These are phyloP conservation scores for Phytophthora colocasiae DNA, from an alignment of 352 stramenopile genomes.

Conservation along the genomic window DNA sequence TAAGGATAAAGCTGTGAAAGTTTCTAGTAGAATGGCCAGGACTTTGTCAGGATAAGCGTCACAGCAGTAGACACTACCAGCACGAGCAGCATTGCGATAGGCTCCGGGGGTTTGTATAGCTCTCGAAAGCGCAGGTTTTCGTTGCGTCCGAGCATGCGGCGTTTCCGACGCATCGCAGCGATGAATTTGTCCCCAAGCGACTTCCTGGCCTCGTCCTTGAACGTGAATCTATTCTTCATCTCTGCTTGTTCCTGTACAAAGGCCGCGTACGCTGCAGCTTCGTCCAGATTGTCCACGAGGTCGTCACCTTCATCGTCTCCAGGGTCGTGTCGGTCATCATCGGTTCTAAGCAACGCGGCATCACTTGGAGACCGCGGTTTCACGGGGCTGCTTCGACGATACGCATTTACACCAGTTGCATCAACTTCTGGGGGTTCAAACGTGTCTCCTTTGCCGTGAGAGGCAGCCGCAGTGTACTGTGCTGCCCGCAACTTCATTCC, in stretches of 20 bases:
- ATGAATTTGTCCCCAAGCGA: constrained; percentile 48
- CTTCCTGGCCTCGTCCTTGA: constrained; percentile 50
- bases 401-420: constrained; percentile 18
- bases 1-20: neutral
- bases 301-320: constrained; percentile 41
- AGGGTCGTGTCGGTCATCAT: constrained; percentile 17
- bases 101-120: constrained; percentile 74
- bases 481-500: constrained; percentile 16
- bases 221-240: constrained; percentile 55
- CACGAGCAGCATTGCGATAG: constrained; percentile 64
- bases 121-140: constrained; percentile 83
- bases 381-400: constrained; percentile 30
- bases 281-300: constrained; percentile 39
- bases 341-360: constrained; percentile 4
- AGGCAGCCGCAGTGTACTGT: constrained; percentile 9
- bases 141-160: constrained; percentile 67
- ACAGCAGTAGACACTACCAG: constrained; percentile 63
- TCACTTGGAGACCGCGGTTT: constrained; percentile 24
- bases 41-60: constrained; percentile 77
- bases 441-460: constrained; percentile 5
- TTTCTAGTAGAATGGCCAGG: constrained; percentile 77
- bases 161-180: constrained; percentile 63
- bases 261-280: constrained; percentile 40
- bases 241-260: constrained; percentile 47
- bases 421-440: constrained; percentile 1